Base-by-base conservation (phyloP, 192 early-diverging fungal genomes). In the Ramicandelaber brevisporus region DNA sequence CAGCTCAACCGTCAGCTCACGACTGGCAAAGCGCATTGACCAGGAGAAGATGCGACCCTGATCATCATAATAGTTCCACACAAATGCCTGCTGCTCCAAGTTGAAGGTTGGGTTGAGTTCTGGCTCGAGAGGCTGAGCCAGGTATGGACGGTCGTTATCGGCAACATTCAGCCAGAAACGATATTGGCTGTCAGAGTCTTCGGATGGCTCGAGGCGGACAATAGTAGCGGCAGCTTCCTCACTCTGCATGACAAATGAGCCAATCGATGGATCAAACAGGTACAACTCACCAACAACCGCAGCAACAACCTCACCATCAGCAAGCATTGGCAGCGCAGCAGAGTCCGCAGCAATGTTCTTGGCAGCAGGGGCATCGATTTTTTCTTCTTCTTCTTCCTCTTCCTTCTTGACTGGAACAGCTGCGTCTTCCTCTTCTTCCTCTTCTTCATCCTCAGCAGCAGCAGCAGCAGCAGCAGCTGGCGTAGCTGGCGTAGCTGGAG, bases 41-140 rank as follows among this genome's bases (percentile, higher is more conserved):
- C 73, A 85, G 6, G 86, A 80, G 38, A 71, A 76, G 1, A 74
- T 53, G 8, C 44, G 37, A 20, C 38, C 38, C 9, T 40, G 35
- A 3, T 51, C 49, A 17, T 76, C 67, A 46, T 62, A 64, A 40
- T 68, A 76, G 44, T 71, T 65, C 79, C 79, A 92, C 27, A 78
- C 70, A 26, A 87, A 72, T n/a, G 78, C 70, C 9, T 26, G 35
- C 26, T 67, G 50, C 37, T 67, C 55, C 27, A 60, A 31, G 46
- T 63, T 81, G 43, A 80, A 86, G 14, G 73, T 60, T 0, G 69
- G 63, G 31, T 77, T 70, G 73, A 87, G 80, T 14, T 51, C 53
- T n/a, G 64, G 58, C 29, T 75, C 65, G 10, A 86, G 26, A 17
- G 43, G 36, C 40, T 71, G 65, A n/a, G 56, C 53, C 17, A 61